phyloP scores from a whole-genome alignment of 768 basidiomycete species.

The Pilatotrama ljubarskyi region DNA sequence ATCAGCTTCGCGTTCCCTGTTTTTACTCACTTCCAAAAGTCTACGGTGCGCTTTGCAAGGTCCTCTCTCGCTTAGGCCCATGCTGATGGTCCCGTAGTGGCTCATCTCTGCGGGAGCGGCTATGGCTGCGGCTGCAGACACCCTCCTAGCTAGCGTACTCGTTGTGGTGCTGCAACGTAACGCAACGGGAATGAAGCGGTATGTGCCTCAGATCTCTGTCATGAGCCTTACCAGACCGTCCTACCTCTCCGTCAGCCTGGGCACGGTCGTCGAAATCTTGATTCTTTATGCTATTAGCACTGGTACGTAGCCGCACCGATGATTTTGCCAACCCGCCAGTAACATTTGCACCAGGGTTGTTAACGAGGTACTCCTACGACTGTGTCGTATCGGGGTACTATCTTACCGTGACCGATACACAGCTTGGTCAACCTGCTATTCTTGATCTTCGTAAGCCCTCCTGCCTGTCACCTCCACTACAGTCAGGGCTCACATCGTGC shows the following conservation, averaged over 20 bases:
- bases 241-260: neutral
- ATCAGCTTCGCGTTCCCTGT: neutral
- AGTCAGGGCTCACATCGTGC: neutral
- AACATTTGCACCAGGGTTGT: neutral
- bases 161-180: neutral
- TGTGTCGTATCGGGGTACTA: neutral
- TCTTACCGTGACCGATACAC: neutral
- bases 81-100: neutral
- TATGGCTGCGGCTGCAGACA: constrained; percentile 3
- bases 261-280: constrained; percentile 4
- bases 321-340: neutral
- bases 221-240: neutral
- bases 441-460: constrained; percentile 1
- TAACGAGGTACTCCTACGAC: neutral
- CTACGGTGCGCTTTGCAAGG: neutral
- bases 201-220: neutral
- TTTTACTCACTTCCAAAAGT: constrained; percentile 1
- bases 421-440: constrained; percentile 5
- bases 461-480: no score
- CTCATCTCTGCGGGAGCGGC: constrained; percentile 7
- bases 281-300: constrained; percentile 4
- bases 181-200: constrained; percentile 8
- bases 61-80: neutral
- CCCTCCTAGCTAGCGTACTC: neutral
- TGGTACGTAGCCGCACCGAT: neutral